Evolutionary conservation across 176 grass and related monocot genomes (phyloP).

Genomic region (Aegilops tauschii): DNA sequence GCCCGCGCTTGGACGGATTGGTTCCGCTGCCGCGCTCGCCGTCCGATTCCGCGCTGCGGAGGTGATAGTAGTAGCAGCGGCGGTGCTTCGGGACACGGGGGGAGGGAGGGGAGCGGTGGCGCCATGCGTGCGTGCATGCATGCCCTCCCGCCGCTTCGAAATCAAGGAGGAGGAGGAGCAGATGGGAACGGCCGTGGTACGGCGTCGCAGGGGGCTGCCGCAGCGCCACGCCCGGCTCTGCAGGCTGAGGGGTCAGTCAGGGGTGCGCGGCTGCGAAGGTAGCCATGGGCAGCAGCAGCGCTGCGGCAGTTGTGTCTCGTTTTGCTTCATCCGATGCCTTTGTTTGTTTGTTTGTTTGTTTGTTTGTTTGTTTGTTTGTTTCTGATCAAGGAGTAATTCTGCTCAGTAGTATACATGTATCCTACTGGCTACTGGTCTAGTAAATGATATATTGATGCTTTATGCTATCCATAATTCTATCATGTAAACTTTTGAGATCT

Average conservation of each 20-base stretch:
- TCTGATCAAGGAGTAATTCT: not conserved
- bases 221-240: too few species aligned
- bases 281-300: too few species aligned
- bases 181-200: not conserved
- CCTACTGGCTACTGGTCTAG: not conserved
- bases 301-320: not conserved
- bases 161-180: not conserved
- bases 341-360: not conserved
- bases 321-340: not conserved
- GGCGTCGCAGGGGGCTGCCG: not conserved
- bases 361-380: not conserved
- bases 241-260: too few species aligned
- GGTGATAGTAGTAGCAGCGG: not conserved
- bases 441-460: not conserved
- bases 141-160: not conserved
- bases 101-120: not conserved
- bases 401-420: not conserved
- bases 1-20: not conserved
- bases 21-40: not conserved
- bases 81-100: not conserved
- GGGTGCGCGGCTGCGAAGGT: not conserved
- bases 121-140: too few species aligned
- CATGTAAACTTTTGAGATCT: not conserved
- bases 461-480: not conserved
- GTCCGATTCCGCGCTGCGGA: not conserved